phyloP scores from a whole-genome alignment of 2,329 filamentous ascomycete genomes.

The Elsinoe perseae region DNA sequence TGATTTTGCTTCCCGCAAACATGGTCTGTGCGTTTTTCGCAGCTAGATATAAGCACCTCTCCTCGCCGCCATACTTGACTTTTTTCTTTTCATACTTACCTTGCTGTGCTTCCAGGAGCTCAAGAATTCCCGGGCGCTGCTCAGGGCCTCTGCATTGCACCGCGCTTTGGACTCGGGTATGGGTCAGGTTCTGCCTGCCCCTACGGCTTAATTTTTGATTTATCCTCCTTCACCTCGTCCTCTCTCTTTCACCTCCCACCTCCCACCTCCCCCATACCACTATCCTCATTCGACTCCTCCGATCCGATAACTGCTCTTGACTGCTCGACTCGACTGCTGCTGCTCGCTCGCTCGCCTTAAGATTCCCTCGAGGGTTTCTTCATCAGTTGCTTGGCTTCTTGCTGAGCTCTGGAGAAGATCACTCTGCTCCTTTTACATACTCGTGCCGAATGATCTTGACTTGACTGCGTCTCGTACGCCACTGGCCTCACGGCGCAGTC shows the following conservation, averaged over 20 bases:
- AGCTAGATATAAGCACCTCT: no score
- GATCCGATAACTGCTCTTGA: not conserved
- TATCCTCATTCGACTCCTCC: not conserved
- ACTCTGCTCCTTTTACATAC: not conserved
- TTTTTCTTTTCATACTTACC: not conserved
- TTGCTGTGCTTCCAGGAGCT: not conserved
- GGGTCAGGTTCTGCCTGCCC: not conserved
- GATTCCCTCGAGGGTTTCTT: not conserved
- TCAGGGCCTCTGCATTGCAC: conserved; percentile 12
- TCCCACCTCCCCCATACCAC: not conserved
- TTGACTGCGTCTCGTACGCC: not conserved
- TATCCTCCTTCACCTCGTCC: not conserved
- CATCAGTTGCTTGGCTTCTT: conserved; percentile 9
- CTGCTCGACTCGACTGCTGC: not conserved
- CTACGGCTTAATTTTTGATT: conserved; percentile 14
- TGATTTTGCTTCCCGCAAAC: not conserved
- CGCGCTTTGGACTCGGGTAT: conserved; percentile 4
- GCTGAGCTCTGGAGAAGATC: conserved; percentile 8
- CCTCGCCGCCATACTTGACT: not conserved
- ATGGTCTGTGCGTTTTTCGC: no score
- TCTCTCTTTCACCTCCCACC: not conserved
- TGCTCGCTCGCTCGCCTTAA: not conserved
- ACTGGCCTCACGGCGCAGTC: no score
- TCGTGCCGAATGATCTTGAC: not conserved
- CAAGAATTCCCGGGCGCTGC: conserved; percentile 3